These are phyloP conservation scores for Pseudogymnoascus sp. DNA, from an alignment of 2,329 filamentous ascomycete genomes.

Conservation along the genomic window DNA sequence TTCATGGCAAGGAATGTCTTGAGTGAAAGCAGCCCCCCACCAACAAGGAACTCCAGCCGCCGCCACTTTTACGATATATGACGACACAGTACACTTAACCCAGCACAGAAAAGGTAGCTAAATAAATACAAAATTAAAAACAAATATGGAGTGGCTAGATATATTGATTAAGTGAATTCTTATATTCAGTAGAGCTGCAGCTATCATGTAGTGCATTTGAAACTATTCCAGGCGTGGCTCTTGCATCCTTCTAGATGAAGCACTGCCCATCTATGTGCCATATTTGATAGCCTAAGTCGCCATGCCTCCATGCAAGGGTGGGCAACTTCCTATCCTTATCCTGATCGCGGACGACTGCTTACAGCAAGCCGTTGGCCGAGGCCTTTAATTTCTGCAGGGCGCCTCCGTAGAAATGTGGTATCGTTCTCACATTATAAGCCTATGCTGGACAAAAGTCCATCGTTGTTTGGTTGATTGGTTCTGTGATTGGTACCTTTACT, in stretches of 20 bases:
- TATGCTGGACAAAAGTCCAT: neutral
- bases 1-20: conserved; percentile 4
- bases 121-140: neutral
- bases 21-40: neutral
- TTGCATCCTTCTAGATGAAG: neutral
- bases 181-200: neutral
- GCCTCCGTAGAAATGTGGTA: neutral
- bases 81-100: neutral
- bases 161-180: neutral
- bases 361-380: neutral
- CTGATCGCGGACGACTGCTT: neutral
- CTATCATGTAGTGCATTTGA: neutral
- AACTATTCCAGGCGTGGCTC: neutral
- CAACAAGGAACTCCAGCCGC: conserved; percentile 5
- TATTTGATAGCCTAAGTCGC: neutral
- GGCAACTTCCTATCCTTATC: neutral
- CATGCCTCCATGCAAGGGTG: neutral
- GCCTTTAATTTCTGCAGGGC: neutral
- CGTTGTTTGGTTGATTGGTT: neutral
- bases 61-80: conserved; percentile 5
- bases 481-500: neutral
- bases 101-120: neutral
- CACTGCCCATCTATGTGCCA: neutral
- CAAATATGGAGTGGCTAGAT: neutral
- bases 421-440: neutral